Evolutionary conservation across 768 basidiomycete species (phyloP), one percentile per base, ranked within the genome.

Genomic region (Agrocybe chaxingu): DNA sequence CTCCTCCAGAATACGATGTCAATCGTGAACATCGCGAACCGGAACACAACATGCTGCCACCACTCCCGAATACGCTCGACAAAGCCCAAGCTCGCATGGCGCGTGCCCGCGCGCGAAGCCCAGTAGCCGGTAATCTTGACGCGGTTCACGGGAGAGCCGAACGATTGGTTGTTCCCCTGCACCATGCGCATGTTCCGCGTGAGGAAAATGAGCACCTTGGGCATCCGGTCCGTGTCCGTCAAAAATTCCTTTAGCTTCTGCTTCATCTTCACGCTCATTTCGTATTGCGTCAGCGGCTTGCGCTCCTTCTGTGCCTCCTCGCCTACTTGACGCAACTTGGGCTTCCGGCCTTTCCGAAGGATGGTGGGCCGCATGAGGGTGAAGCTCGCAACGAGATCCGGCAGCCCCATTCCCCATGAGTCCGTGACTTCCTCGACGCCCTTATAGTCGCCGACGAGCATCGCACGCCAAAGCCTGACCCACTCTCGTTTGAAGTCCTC

Each of bases 41-140:
- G 69, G 71, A 92, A 97, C 9, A 82, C 56, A 36, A 85, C 55
- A 56, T 90, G 74, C 45, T 80, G 72, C 65, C 71, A 79, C 59
- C 78, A 79, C 61, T 85, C 85, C 36, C 63, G 64, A 1, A 80
- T 34, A 3, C 80, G 75, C 39, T 72, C 65, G 3, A 57, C 45
- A 41, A 80, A 51, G 11, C 73, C 55, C 31, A 82, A 72, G 51
- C 74, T 58, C 11, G 71, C 57, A 29, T 73, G 67, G n/a, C 70
- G 68, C 8, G 75, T 68, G 4, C 88, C 74, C 3, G 87, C 85
- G 18, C 77, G 74, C 3, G 89, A 85, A 24, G 91, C 93, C 80
- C 84, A 91, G 63, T 79, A 81, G 0, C 89, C 92, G 0, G 88
- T 91, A 47, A 95, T 88, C 66, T 92, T 93, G 69, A 97, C 85